Percentiles rank a stretch among this genome's conserved stretches.
phyloP scores from a whole-genome alignment of 2,329 filamentous ascomycete species.

The Periconia sp. region DNA sequence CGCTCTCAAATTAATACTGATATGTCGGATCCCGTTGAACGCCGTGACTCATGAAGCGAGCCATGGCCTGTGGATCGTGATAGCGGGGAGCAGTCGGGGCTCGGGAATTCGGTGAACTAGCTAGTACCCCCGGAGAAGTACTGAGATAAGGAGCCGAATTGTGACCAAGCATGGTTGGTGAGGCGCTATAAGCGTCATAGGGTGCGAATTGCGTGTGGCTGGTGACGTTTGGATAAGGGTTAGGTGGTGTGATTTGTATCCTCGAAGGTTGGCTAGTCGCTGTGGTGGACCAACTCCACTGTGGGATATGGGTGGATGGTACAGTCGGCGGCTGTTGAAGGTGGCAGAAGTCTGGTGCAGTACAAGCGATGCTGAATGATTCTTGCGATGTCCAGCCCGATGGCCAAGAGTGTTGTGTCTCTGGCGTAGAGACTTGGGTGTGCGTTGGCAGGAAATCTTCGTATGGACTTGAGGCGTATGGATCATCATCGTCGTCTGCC shows the following conservation, averaged over 20 bases:
- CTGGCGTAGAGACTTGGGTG: conserved; percentile 24
- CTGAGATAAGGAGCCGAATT: conserved; percentile 19
- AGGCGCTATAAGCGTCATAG: conserved; percentile 22
- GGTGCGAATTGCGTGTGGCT: conserved; percentile 10
- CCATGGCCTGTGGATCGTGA: conserved; percentile 23
- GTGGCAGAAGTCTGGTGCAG: conserved; percentile 13
- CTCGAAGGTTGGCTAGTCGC: conserved; percentile 22
- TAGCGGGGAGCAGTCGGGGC: conserved; percentile 20
- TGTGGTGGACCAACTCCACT: conserved; percentile 27
- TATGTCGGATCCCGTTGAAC: conserved; percentile 21
- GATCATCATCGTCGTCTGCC: conserved; percentile 25
- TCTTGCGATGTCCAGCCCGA: conserved; percentile 31
- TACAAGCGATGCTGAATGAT: conserved; percentile 20
- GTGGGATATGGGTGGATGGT: conserved; percentile 12
- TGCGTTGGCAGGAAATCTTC: conserved; percentile 23
- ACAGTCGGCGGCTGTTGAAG: conserved; percentile 18
- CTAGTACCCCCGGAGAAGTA: conserved; percentile 11
- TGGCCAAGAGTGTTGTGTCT: conserved; percentile 28
- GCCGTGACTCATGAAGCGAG: conserved; percentile 15
- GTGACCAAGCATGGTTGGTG: conserved; percentile 20
- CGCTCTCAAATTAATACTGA: conserved; percentile 19
- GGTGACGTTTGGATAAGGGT: conserved; percentile 9
- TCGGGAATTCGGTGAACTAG: conserved; percentile 18
- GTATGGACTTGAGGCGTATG: conserved; percentile 20
- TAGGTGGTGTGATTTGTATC: conserved; percentile 21